Conservation (phyloP, 371 early-diverging fungal genomes). For the Blyttiomyces sp. region DNA sequence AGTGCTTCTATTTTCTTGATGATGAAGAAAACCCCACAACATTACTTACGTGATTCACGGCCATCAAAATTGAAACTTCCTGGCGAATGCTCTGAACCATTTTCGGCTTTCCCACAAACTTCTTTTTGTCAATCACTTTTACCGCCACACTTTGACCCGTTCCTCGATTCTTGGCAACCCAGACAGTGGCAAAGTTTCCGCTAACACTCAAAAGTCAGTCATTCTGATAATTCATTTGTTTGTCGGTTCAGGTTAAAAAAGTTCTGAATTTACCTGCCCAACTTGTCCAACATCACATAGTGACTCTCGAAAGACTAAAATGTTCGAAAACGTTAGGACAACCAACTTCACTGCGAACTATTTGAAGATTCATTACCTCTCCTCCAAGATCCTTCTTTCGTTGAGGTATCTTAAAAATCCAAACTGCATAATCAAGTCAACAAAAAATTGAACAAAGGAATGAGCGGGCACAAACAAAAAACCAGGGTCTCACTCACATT, state of each 20-base stretch:
- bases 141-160: constrained; percentile 56
- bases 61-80: constrained; percentile 72
- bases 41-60: constrained; percentile 62
- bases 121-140: constrained; percentile 56
- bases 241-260: not conserved
- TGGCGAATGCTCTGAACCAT: constrained; percentile 57
- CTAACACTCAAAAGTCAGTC: constrained; percentile 8
- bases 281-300: not conserved
- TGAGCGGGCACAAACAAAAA: too few relatives aligned
- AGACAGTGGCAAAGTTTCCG: constrained; percentile 62
- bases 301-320: not conserved
- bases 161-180: constrained; percentile 49
- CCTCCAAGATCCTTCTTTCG: too few relatives aligned
- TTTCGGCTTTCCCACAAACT: constrained; percentile 34
- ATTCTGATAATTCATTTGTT: not conserved
- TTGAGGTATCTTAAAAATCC: too few relatives aligned
- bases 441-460: too few relatives aligned
- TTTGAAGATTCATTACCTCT: too few relatives aligned
- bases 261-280: not conserved
- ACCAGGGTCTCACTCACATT: constrained; percentile 19
- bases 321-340: not conserved
- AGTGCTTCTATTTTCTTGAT: not conserved
- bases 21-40: not conserved
- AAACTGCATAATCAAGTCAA: too few relatives aligned
- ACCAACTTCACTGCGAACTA: not conserved